Conservation (phyloP, 2,329 filamentous ascomycete species). For the Colletotrichum sp. region DNA sequence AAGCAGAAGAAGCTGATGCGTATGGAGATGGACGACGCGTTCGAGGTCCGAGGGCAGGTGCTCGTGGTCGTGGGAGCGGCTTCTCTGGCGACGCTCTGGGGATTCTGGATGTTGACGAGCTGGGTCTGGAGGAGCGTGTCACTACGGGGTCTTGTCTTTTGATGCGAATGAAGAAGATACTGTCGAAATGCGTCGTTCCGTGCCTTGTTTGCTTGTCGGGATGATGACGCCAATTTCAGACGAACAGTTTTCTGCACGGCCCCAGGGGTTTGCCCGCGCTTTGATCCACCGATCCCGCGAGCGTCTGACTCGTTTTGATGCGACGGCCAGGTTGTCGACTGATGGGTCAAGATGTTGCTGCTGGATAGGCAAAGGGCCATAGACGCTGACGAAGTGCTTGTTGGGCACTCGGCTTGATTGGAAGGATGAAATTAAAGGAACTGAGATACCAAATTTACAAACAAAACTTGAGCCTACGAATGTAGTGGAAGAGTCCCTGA, state of each 20-base stretch:
- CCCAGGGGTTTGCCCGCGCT: neutral
- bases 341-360: neutral
- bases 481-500: neutral
- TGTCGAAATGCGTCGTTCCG: neutral
- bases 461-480: neutral
- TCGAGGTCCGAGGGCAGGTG: slow-evolving; percentile 62
- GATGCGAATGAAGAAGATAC: neutral
- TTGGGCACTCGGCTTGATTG: neutral
- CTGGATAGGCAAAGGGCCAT: neutral
- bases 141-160: neutral
- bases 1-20: slow-evolving; percentile 65
- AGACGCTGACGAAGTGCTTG: neutral
- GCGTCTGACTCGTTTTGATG: neutral
- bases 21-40: slow-evolving; percentile 68
- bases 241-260: neutral
- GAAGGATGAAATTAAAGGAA: neutral
- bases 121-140: slow-evolving; percentile 3
- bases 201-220: neutral
- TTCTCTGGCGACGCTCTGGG: slow-evolving; percentile 33
- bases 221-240: neutral
- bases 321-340: neutral
- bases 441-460: neutral
- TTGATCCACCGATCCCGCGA: neutral
- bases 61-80: slow-evolving; percentile 51
- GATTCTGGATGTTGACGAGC: slow-evolving; percentile 22